phyloP scores from a whole-genome alignment of 257 asterid genomes.

The Solanum stenotomum region DNA sequence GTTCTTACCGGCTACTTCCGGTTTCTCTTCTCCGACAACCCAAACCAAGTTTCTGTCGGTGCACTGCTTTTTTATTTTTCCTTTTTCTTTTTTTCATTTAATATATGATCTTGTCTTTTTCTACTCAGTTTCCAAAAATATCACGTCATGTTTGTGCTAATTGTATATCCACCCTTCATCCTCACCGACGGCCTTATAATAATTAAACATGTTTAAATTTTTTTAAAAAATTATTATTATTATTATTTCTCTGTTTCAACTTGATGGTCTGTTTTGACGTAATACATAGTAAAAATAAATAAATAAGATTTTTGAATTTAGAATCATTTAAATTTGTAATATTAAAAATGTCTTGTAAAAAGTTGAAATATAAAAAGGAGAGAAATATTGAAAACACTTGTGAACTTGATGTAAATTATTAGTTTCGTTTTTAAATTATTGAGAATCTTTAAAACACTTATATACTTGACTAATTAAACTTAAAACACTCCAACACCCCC shows the following conservation, averaged over 20 bases:
- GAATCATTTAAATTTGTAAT: neutral
- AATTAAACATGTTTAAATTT: neutral
- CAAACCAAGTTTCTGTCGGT: slow-evolving; percentile 9
- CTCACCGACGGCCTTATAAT: neutral
- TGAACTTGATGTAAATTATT: no score
- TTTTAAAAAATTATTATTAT: no score
- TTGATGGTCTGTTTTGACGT: neutral
- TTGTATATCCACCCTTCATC: neutral
- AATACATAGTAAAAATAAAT: neutral
- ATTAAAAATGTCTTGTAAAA: neutral
- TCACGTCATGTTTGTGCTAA: neutral
- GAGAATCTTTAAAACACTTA: neutral
- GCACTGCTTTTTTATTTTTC: neutral
- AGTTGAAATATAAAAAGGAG: neutral
- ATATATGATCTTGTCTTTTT: neutral
- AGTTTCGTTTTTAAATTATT: no score
- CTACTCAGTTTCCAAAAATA: neutral
- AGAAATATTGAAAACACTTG: no score
- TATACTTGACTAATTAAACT: neutral
- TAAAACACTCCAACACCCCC: no score
- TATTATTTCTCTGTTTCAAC: neutral
- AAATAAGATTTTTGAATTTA: neutral
- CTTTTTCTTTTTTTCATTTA: neutral
- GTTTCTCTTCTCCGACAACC: neutral
- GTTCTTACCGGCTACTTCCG: slow-evolving; percentile 4